Evolutionary conservation across 352 stramenopile genomes (phyloP).

Genomic region (Phytophthora pisi): DNA sequence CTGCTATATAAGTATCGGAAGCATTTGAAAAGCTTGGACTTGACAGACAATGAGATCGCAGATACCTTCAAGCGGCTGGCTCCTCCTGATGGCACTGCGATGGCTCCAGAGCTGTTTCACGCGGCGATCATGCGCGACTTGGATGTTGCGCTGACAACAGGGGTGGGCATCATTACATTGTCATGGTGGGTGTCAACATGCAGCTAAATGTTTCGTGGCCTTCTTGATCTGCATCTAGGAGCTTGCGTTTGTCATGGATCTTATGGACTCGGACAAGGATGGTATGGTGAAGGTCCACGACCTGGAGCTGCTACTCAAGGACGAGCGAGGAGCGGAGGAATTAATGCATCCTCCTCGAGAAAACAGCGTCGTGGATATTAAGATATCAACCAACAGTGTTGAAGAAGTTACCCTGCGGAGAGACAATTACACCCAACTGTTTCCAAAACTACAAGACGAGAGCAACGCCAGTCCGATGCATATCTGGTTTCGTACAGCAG

Average conservation of each 20-base stretch:
- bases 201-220: neutral
- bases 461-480: slow-evolving; percentile 44
- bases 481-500: slow-evolving; percentile 65
- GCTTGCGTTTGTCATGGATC: slow-evolving; percentile 58
- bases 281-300: slow-evolving; percentile 69
- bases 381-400: slow-evolving; percentile 61
- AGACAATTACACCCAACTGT: slow-evolving; percentile 66
- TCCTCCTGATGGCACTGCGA: slow-evolving; percentile 36
- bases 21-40: slow-evolving; percentile 55
- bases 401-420: slow-evolving; percentile 62
- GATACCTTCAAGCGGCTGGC: slow-evolving; percentile 75
- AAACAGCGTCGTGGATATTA: slow-evolving; percentile 64
- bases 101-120: slow-evolving; percentile 69
- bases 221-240: slow-evolving; percentile 42
- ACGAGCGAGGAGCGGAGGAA: slow-evolving; percentile 54
- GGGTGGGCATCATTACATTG: slow-evolving; percentile 42
- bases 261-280: slow-evolving; percentile 77
- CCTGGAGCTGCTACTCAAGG: slow-evolving; percentile 77
- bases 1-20: slow-evolving; percentile 80
- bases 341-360: slow-evolving; percentile 60
- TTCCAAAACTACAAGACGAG: slow-evolving; percentile 62
- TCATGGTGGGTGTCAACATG: neutral
- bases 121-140: slow-evolving; percentile 68
- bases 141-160: slow-evolving; percentile 79
- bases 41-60: slow-evolving; percentile 81